phyloP scores from a whole-genome alignment of 257 asterid genomes.

The Solanum bukasovii region DNA sequence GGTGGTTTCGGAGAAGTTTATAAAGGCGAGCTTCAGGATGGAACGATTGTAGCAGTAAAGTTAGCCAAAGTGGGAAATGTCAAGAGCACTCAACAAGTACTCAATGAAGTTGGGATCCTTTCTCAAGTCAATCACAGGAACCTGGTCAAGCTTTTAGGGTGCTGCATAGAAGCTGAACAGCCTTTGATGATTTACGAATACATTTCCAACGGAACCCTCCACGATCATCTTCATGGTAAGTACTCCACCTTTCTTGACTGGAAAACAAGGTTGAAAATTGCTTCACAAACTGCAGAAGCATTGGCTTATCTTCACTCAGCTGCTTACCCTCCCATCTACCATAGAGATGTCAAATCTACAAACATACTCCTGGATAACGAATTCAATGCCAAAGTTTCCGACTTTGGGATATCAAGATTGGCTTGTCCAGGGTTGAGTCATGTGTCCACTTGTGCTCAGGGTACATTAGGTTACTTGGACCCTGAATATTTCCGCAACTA shows the following conservation, averaged over 20 bases:
- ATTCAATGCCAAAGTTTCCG: slow-evolving; percentile 31
- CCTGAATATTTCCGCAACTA: slow-evolving; percentile 33
- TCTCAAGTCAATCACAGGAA: slow-evolving; percentile 45
- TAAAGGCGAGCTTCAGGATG: slow-evolving; percentile 20
- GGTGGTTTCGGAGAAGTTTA: slow-evolving; percentile 44
- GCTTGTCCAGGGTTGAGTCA: slow-evolving; percentile 33
- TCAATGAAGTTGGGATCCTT: slow-evolving; percentile 31
- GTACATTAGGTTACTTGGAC: slow-evolving; percentile 36
- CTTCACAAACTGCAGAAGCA: slow-evolving; percentile 38
- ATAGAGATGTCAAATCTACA: slow-evolving; percentile 37
- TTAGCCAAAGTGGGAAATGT: slow-evolving; percentile 26
- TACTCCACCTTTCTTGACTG: slow-evolving; percentile 16
- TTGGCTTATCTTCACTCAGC: slow-evolving; percentile 36
- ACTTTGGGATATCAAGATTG: slow-evolving; percentile 32
- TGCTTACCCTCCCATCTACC: slow-evolving; percentile 34
- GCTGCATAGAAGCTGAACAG: slow-evolving; percentile 33
- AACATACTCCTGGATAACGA: slow-evolving; percentile 29
- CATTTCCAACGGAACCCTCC: slow-evolving; percentile 33
- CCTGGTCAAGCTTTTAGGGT: slow-evolving; percentile 30
- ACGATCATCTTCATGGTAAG: slow-evolving; percentile 28
- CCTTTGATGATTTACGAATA: slow-evolving; percentile 35
- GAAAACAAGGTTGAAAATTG: slow-evolving; percentile 25
- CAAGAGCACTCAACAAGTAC: slow-evolving; percentile 26
- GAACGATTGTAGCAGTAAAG: slow-evolving; percentile 24
- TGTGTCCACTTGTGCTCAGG: slow-evolving; percentile 35